phyloP scores from a whole-genome alignment of 23 red algal genomes.

The Gracilaria domingensis region DNA sequence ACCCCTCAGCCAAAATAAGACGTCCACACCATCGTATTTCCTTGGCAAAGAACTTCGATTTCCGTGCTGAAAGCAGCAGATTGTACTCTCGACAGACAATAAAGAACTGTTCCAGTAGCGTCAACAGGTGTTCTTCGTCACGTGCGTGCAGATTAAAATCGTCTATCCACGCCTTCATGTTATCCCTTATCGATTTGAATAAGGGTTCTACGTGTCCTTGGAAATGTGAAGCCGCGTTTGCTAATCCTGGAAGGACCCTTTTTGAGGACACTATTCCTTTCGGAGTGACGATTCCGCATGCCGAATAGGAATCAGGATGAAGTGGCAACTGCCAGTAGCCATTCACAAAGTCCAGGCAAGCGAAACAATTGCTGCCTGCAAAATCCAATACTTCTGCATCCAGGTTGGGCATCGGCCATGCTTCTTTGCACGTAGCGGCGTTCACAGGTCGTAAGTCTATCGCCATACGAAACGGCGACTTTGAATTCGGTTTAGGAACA shows the following conservation, averaged over 20 bases:
- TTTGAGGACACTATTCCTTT: neutral
- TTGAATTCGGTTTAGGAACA: slow-evolving; percentile 30
- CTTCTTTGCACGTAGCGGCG: slow-evolving; percentile 9
- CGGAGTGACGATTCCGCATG: slow-evolving; percentile 26
- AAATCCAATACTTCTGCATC: slow-evolving; percentile 50
- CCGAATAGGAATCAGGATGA: slow-evolving; percentile 26
- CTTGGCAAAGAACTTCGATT: neutral
- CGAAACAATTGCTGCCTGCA: slow-evolving; percentile 36
- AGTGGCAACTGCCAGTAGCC: slow-evolving; percentile 45
- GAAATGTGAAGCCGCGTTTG: slow-evolving; percentile 45
- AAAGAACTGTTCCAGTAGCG: slow-evolving; percentile 2
- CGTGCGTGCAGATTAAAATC: slow-evolving; percentile 34
- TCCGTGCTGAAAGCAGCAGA: neutral
- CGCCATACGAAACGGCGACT: slow-evolving; percentile 1
- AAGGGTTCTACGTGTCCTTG: neutral
- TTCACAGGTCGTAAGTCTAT: slow-evolving; percentile 36
- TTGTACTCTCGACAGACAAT: neutral
- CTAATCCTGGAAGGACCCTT: slow-evolving; percentile 16
- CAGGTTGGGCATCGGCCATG: slow-evolving; percentile 54
- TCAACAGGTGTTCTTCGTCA: neutral
- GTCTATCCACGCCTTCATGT: slow-evolving; percentile 59
- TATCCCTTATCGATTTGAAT: neutral
- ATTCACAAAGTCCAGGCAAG: slow-evolving; percentile 30
- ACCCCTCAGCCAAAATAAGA: neutral
- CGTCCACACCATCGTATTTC: slow-evolving; percentile 52